Evolutionary conservation across 1,284 basidiomycete species (phyloP).

Genomic region (Cerioporus squamosus): DNA sequence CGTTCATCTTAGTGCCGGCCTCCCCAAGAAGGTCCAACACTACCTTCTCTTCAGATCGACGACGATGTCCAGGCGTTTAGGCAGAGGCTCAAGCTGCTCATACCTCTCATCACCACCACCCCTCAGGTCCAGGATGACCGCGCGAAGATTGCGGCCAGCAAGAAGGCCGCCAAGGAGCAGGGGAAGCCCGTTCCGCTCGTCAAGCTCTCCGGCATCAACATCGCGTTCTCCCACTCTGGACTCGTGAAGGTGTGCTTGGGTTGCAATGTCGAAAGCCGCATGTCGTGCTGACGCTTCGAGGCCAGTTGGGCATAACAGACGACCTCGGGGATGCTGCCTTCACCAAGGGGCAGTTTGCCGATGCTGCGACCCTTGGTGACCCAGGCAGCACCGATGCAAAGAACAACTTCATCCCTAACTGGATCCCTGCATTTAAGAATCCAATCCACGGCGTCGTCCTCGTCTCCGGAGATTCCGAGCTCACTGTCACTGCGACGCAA

Average conservation of each 20-base stretch:
- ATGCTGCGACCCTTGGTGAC: conserved; percentile 32
- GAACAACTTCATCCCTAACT: conserved; percentile 33
- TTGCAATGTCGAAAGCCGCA: neutral
- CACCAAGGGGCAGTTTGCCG: conserved; percentile 35
- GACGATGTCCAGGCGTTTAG: conserved; percentile 30
- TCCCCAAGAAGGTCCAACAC: conserved; percentile 48
- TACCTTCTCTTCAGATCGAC: conserved; percentile 45
- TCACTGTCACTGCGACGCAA: conserved; percentile 22
- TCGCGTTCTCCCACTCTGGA: conserved; percentile 39
- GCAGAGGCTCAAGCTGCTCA: conserved; percentile 33
- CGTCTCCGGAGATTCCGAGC: conserved; percentile 37
- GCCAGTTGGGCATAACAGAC: conserved; percentile 39
- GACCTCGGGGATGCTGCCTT: conserved; percentile 39
- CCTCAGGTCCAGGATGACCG: conserved; percentile 24
- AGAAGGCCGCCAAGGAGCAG: conserved; percentile 20
- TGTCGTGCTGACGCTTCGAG: neutral
- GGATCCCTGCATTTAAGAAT: conserved; percentile 40
- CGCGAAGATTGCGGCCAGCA: conserved; percentile 21
- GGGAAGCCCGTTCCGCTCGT: conserved; percentile 18
- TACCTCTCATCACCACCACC: conserved; percentile 39
- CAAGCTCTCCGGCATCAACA: conserved; percentile 33
- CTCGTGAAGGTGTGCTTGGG: conserved; percentile 25
- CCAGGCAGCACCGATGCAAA: conserved; percentile 9
- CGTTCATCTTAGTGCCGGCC: conserved; percentile 36
- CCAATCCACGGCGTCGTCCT: conserved; percentile 43